Base-by-base conservation (phyloP, 164 flowering plant species). In the Magnolia sinica region DNA sequence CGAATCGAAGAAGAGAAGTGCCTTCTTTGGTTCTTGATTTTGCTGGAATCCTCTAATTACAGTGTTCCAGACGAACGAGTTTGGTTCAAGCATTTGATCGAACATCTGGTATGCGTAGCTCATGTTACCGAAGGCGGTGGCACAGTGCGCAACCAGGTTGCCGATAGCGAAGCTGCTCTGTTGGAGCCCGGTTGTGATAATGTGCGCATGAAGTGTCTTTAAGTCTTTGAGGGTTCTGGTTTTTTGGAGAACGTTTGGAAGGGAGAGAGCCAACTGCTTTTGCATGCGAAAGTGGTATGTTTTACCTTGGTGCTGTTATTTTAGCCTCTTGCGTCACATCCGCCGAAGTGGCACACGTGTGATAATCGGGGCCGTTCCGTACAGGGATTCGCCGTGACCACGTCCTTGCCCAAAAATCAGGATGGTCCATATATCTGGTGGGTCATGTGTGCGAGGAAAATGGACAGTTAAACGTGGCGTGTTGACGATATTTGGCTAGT, bases 11-110 rank as follows among this genome's bases (percentile, higher is more conserved):
- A 75, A 61, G 23, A 31, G 20, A 31, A 82, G 77, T 9, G 82
- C 82, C 7, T 76, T 71, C 37, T 64, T 45, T 18, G 82, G 83
- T 49, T 70, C 10, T 14, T 80, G 81, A 31, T 82, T 78, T 66
- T 82, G 81, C 55, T 77, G 81, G 74, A 76, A 82, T 1, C 79
- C 76, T 51, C 86, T 74, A 9, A 84, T 78, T 50, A 84, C 64
- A 31, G 83, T 80, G 79, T 82, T 84, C 79, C 80, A 84, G 24
- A 82, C 81, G 59, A 82, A 84, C 14, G 81, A 78, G 64, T 81
- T 82, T 58, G 86, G 84, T 66, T 79, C 64, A 2, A 18, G 61
- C 78, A 79, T 81, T 79, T 82, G 79, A 27, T 79, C 82, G 75
- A 84, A 82, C 70, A 84, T 78, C 45, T 74, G 70, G 65, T 51